These are phyloP conservation scores for Pythium diclinum DNA, from an alignment of 352 stramenopile genomes.

Conservation along the genomic window DNA sequence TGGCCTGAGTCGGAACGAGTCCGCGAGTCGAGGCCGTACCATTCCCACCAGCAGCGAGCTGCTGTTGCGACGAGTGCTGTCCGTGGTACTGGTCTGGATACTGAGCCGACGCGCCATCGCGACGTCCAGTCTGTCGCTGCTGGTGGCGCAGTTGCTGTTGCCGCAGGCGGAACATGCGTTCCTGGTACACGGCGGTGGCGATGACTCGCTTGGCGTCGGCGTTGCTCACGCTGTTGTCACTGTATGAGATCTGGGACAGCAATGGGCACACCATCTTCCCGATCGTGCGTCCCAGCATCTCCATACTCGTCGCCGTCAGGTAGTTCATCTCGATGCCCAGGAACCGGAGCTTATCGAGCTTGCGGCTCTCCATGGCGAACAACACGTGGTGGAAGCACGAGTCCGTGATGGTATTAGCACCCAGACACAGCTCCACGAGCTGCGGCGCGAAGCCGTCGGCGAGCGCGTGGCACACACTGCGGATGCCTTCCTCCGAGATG, in stretches of 20 bases:
- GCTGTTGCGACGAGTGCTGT: background rate
- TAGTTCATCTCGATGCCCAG: conserved; percentile 88
- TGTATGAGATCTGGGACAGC: conserved; percentile 86
- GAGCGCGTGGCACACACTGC: conserved; percentile 66
- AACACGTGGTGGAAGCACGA: conserved; percentile 82
- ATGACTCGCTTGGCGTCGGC: conserved; percentile 71
- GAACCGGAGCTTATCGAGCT: conserved; percentile 61
- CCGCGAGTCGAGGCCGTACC: background rate
- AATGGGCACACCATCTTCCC: conserved; percentile 75
- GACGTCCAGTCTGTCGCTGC: conserved; percentile 9
- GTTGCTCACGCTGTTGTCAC: conserved; percentile 80
- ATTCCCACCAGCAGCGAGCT: background rate
- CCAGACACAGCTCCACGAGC: conserved; percentile 73
- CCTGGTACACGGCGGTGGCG: conserved; percentile 69
- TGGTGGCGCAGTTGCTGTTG: conserved; percentile 43
- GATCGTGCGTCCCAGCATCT: conserved; percentile 81
- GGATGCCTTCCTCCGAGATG: conserved; percentile 76
- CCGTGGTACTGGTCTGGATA: background rate
- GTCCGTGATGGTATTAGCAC: conserved; percentile 81
- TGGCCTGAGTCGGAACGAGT: conserved; percentile 1
- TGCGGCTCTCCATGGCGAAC: conserved; percentile 75
- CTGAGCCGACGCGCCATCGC: background rate
- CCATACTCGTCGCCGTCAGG: conserved; percentile 74
- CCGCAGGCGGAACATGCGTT: conserved; percentile 61
- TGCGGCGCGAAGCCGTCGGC: conserved; percentile 65